Evolutionary conservation across 2,329 filamentous ascomycete species (phyloP), one percentile per base, ranked within the genome.

Genomic region (Plectosphaerella cucumerina): DNA sequence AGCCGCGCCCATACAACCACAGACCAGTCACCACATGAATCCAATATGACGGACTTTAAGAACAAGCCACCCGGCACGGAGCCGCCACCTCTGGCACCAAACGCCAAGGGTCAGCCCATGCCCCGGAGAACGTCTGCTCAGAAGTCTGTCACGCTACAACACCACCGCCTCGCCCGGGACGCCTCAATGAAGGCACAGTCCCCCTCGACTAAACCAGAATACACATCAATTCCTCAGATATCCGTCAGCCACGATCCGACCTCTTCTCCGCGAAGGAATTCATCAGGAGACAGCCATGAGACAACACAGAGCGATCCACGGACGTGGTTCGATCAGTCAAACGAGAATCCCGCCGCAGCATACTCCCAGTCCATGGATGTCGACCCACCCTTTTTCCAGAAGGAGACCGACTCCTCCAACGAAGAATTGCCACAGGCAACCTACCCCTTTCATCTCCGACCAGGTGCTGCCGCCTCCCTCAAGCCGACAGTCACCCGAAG

Each of bases 361-460:
- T 72, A 72, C 44, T 70, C 76, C 26, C 65, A 68, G 21, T 58
- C 65, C 4, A 80, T 81, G 75, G 78, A 82, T 57, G 70, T 78
- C 15, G 78, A 81, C 42, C 76, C 78, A 3, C 78, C 78, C 0
- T 82, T 81, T 49, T 82, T 72, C 45, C 78, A 80, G 53, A 77
- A 74, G 53, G 73, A 75, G 49, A 74, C 72, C 0, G 76, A 78
- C 20, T 78, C 74, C 0, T 80, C 78, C 2, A 76, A 73, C 22
- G 78, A 78, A 53, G 76, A 73, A 1, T 60, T 62, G 26, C 12
- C 37, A 41, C 23, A 61, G 53, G 23, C 60, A 50, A 48, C 50
- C 45, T 37, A 50, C 58, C 9, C 55, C 57, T 1, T 62, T 52
- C 51, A 54, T 56, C 56, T 53, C 57, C 56, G 53, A 62, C 31